Conservation (phyloP, 768 basidiomycete species). For the Suillus sp. region DNA sequence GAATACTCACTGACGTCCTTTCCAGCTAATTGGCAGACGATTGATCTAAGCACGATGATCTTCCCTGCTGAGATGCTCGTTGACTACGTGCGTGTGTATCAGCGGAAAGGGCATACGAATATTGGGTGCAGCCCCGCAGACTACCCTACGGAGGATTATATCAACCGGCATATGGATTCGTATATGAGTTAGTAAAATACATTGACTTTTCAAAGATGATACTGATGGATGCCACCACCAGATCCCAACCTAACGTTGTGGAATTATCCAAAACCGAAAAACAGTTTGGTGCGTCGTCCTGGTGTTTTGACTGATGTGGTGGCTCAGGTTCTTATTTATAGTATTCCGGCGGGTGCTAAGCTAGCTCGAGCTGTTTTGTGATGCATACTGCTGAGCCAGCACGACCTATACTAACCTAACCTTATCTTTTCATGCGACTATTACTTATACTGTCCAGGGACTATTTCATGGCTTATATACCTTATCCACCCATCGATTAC, state of each 20-base stretch:
- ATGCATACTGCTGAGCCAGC: neutral
- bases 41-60: constrained; percentile 45
- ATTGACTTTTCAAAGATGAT: constrained; percentile 2
- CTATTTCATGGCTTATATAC: neutral
- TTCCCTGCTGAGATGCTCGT: constrained; percentile 55
- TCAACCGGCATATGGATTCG: constrained; percentile 50
- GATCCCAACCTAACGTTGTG: constrained; percentile 47
- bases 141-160: constrained; percentile 51
- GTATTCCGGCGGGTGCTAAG: constrained; percentile 14
- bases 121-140: constrained; percentile 52
- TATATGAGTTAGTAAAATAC: constrained; percentile 52
- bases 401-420: neutral
- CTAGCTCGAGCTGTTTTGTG: neutral
- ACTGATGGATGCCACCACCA: constrained; percentile 19
- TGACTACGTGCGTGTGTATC: constrained; percentile 67
- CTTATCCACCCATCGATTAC: neutral
- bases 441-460: constrained; percentile 5
- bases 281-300: constrained; percentile 24
- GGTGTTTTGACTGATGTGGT: neutral
- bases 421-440: constrained; percentile 4
- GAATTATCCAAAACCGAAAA: constrained; percentile 45
- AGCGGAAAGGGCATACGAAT: constrained; percentile 42
- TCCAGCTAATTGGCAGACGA: constrained; percentile 65
- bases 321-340: neutral
- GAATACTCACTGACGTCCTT: constrained; percentile 4